These are phyloP conservation scores for Nemania abortiva DNA, from an alignment of 2,329 filamentous ascomycete genomes.

Conservation along the genomic window DNA sequence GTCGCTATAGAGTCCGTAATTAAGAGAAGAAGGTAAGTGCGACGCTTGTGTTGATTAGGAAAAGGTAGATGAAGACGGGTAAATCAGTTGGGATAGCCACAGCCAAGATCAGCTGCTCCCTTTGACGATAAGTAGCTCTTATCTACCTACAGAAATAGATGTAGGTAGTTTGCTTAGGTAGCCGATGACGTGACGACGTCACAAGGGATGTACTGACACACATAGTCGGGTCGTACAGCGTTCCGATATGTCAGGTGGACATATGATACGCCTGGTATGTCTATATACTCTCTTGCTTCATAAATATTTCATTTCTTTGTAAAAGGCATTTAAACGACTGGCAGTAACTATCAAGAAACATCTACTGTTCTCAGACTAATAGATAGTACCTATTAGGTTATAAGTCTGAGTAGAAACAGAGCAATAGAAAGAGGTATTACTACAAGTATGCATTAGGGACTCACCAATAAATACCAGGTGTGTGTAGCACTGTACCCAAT, in stretches of 20 bases:
- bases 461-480: too few species aligned
- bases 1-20: conserved; percentile 1
- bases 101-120: conserved; percentile 1
- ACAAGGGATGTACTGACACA: background rate
- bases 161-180: too few species aligned
- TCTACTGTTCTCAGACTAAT: too few species aligned
- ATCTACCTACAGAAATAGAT: background rate
- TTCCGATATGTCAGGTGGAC: conserved; percentile 10
- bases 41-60: background rate
- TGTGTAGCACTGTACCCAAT: too few species aligned
- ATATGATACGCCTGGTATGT: background rate
- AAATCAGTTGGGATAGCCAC: background rate
- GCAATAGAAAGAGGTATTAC: too few species aligned
- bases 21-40: background rate
- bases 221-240: too few species aligned
- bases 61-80: conserved; percentile 12
- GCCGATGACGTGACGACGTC: conserved; percentile 30
- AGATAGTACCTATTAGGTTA: too few species aligned
- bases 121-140: conserved; percentile 9
- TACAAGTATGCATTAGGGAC: too few species aligned
- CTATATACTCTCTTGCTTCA: background rate
- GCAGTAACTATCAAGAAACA: too few species aligned
- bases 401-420: too few species aligned
- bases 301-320: too few species aligned
- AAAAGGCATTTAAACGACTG: too few species aligned